Percentiles rank a stretch among this genome's conserved stretches.
These are phyloP conservation scores for Aspergillus ochraceoroseus DNA, from an alignment of 2,329 filamentous ascomycete species.

Conservation along the genomic window DNA sequence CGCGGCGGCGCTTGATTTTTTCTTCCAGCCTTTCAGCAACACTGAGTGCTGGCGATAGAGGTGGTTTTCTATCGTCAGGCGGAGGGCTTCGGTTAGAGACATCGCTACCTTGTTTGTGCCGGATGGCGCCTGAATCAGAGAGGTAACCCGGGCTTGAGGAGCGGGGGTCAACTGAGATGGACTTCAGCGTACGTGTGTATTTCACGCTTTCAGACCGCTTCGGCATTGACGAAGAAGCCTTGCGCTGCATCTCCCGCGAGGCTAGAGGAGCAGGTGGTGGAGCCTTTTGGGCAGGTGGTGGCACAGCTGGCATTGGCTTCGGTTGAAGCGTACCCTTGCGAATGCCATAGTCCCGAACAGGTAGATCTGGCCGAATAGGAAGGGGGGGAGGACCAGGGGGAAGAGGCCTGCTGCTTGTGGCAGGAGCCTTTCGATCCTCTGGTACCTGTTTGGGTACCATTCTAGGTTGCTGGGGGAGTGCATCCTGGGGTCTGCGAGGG, in stretches of 20 bases:
- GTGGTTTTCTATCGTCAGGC: constrained; percentile 3
- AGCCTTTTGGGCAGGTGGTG: not conserved
- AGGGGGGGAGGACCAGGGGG: too few relatives aligned
- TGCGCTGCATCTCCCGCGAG: constrained; percentile 2
- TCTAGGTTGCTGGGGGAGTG: not conserved
- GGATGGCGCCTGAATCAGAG: constrained; percentile 21
- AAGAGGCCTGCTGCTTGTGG: constrained; percentile 1
- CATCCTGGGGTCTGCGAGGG: constrained; percentile 6
- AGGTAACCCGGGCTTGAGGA: constrained; percentile 21
- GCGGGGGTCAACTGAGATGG: constrained; percentile 7
- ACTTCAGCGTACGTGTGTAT: constrained; percentile 12
- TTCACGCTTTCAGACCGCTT: constrained; percentile 23
- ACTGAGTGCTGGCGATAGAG: constrained; percentile 10
- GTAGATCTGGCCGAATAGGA: constrained; percentile 4
- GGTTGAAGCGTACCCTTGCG: constrained; percentile 2
- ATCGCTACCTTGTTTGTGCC: not conserved
- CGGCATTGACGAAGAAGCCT: constrained; percentile 2
- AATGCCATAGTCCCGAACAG: not conserved
- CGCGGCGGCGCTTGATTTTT: constrained; percentile 31
- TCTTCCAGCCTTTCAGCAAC: constrained; percentile 35
- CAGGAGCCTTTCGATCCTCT: not conserved
- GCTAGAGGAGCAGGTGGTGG: not conserved
- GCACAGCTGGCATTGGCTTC: not conserved
- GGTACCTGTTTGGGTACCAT: not conserved
- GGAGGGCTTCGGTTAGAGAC: constrained; percentile 1